Evolutionary conservation across 2,329 filamentous ascomycete species (phyloP), one percentile per base, ranked within the genome.

Genomic region (Scedosporium aurantiacum): DNA sequence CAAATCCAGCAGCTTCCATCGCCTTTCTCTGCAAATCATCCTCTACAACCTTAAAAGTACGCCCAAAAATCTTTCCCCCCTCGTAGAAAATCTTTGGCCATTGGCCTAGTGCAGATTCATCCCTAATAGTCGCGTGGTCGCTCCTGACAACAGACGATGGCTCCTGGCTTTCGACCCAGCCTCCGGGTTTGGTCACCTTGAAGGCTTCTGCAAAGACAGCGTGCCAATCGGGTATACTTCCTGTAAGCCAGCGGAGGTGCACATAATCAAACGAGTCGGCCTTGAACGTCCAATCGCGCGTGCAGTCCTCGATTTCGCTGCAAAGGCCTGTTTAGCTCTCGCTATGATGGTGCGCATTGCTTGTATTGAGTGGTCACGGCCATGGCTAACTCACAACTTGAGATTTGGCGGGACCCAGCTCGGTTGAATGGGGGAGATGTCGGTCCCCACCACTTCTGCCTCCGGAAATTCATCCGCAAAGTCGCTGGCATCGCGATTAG

Each of bases 391-490:
- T 14, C 27, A 55, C 50, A 75, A 75, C 3, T 66, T 64, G 3
- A 73, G 52, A 12, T 75, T 74, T 3, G 73, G 72, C 0, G 73
- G 70, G 0, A 85, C 78, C 72, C 80, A 80, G 40, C 70, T 71
- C 0, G 82, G 81, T 66, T 84, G 82, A 8, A 83, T 81, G 1
- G 82, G 80, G 8, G 78, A 81, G 14, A 84, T 75, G 66, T 85
- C 82, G 1, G 79, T 81, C 41, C 81, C 82, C 37, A 76, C 73
- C 1, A 71, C 77, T 69, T 68, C 73, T 60, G 68, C 76, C 63
- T 73, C 66, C 8, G 79, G 78, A 50, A 76, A 78, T 2, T 75
- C 63, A 60, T 80, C 68, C 64, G 74, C 69, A 60, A 74, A 69
- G 63, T 83, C 82, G 60, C 85, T 84, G 0, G 21, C 12, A 8